These are phyloP conservation scores for Echinosophora koreensis DNA, from an alignment of 306 rosid species.

Conservation along the genomic window DNA sequence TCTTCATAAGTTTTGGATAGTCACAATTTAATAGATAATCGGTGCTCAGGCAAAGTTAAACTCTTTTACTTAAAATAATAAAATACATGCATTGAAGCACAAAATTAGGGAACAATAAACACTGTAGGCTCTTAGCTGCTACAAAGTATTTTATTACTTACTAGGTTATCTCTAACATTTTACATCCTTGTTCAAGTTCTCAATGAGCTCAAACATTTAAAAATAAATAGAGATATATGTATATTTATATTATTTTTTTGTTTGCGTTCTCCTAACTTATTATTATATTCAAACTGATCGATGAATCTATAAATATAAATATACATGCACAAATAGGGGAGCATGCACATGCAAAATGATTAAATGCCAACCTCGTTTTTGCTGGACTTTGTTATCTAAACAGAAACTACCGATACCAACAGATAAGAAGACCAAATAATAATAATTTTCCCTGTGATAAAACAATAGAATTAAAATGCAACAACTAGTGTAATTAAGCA, in stretches of 20 bases:
- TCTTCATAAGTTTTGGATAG: background rate
- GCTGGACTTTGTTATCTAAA: conserved; percentile 52
- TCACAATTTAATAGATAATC: background rate
- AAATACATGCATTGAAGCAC: background rate
- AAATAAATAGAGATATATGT: background rate
- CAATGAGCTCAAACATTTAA: background rate
- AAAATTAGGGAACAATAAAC: background rate
- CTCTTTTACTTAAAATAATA: background rate
- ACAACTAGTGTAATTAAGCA: conserved; percentile 29
- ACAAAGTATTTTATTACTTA: background rate
- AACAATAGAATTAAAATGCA: conserved; percentile 35
- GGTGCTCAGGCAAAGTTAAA: background rate
- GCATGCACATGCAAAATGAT: conserved; percentile 64
- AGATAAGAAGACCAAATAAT: conserved; percentile 44
- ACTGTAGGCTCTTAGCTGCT: conserved; percentile 7
- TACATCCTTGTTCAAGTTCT: background rate
- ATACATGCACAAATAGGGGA: conserved; percentile 51
- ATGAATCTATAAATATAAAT: conserved; percentile 31
- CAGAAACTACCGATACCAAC: conserved; percentile 30
- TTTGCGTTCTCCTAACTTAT: background rate
- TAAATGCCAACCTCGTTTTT: conserved; percentile 65
- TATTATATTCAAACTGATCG: conserved; percentile 36
- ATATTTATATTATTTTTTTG: background rate
- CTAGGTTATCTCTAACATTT: conserved; percentile 18
- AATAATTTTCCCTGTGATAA: conserved; percentile 26